These are phyloP conservation scores for Kurtzmaniella quercitrusa DNA, from an alignment of 1,139 yeast species.

Conservation along the genomic window DNA sequence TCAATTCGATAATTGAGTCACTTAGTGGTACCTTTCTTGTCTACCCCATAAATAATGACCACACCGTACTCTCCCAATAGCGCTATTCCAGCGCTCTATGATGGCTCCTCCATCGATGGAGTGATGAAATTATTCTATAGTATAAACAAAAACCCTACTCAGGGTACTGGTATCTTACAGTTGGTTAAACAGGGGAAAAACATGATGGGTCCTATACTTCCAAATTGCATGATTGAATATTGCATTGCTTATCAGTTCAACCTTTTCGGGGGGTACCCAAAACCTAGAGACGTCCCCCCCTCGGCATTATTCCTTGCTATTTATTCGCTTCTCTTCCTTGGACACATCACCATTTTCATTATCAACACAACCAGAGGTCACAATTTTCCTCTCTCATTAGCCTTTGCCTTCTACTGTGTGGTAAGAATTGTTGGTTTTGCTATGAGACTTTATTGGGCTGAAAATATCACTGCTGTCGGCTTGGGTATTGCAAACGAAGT, in stretches of 20 bases:
- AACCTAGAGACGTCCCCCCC: conserved; percentile 54
- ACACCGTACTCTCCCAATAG: not conserved
- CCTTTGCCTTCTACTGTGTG: conserved; percentile 50
- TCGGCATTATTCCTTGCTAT: conserved; percentile 54
- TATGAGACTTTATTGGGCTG: conserved; percentile 56
- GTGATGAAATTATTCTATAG: conserved; percentile 26
- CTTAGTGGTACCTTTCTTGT: too few species aligned
- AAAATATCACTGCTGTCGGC: conserved; percentile 39
- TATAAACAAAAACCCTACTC: conserved; percentile 39
- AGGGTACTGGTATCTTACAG: conserved; percentile 46
- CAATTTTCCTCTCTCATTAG: conserved; percentile 56
- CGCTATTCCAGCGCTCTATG: not conserved
- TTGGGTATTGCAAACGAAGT: conserved; percentile 61
- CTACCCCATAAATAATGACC: too few species aligned
- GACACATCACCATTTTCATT: conserved; percentile 48
- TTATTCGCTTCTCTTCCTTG: conserved; percentile 44
- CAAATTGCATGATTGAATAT: conserved; percentile 30
- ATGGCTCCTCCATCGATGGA: conserved; percentile 24
- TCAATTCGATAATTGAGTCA: too few species aligned
- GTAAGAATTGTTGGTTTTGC: conserved; percentile 59
- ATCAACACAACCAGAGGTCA: conserved; percentile 59
- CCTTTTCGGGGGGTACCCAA: conserved; percentile 67
- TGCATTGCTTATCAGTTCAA: conserved; percentile 42
- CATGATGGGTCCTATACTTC: conserved; percentile 28
- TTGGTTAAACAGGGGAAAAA: conserved; percentile 27